phyloP scores from a whole-genome alignment of 2,329 filamentous ascomycete genomes.

The Stenocarpella maydis region DNA sequence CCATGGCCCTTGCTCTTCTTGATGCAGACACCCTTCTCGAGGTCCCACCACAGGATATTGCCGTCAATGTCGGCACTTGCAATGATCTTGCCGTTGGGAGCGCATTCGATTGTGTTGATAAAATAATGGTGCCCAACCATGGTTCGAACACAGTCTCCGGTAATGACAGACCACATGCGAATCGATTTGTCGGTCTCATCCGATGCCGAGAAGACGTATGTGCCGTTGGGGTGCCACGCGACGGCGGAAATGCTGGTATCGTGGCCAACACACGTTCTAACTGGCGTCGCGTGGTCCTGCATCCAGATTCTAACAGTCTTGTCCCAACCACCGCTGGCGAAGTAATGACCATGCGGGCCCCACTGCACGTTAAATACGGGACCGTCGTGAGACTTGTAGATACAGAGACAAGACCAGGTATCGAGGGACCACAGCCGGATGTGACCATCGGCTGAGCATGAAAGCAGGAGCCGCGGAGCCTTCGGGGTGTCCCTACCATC shows the following conservation, averaged over 20 bases:
- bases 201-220: constrained; percentile 92
- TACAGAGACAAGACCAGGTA: constrained; percentile 88
- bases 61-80: constrained; percentile 89
- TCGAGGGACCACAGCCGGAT: constrained; percentile 94
- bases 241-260: constrained; percentile 91
- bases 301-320: constrained; percentile 91
- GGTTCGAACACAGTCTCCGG: constrained; percentile 85
- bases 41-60: constrained; percentile 93
- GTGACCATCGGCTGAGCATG: constrained; percentile 85
- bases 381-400: constrained; percentile 92
- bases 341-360: constrained; percentile 96
- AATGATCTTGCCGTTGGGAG: constrained; percentile 87
- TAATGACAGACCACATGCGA: constrained; percentile 95
- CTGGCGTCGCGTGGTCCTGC: constrained; percentile 89
- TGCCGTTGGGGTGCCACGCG: constrained; percentile 93
- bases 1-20: constrained; percentile 95
- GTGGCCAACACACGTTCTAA: constrained; percentile 89
- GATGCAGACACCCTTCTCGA: constrained; percentile 83
- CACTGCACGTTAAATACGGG: constrained; percentile 89
- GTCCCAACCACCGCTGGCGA: constrained; percentile 86
- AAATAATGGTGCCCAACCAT: constrained; percentile 92
- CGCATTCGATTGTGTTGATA: constrained; percentile 84
- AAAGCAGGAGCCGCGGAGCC: constrained; percentile 79
- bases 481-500: constrained; percentile 49
- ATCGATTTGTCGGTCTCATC: constrained; percentile 87